Percentiles rank a stretch among this genome's conserved stretches.
Evolutionary conservation across 2,329 filamentous ascomycete genomes (phyloP).

Genomic region (Hymenoscyphus fructigenus): DNA sequence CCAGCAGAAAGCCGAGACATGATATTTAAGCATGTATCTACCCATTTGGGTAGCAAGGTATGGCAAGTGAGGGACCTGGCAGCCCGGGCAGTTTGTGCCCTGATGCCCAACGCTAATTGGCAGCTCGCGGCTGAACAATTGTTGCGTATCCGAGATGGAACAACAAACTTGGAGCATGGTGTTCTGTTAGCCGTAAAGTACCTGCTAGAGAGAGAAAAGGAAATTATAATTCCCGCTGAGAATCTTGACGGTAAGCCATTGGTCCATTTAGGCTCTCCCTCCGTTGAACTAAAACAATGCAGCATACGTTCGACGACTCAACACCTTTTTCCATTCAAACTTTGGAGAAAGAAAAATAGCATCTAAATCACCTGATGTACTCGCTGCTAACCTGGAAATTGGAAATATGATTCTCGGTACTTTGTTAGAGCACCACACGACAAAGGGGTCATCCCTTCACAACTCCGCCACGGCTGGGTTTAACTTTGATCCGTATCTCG

Average conservation of each 20-base stretch:
- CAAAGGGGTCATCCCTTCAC: too few species aligned
- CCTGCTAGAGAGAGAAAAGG: slow-evolving; percentile 51
- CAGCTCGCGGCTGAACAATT: slow-evolving; percentile 30
- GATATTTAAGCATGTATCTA: slow-evolving; percentile 57
- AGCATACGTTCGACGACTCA: too few species aligned
- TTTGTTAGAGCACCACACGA: too few species aligned
- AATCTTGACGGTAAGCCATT: neutral
- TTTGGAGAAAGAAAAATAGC: too few species aligned
- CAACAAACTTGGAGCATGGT: slow-evolving; percentile 56
- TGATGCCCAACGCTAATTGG: slow-evolving; percentile 55
- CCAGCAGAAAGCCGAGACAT: slow-evolving; percentile 55
- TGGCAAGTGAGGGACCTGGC: slow-evolving; percentile 85
- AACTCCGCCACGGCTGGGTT: too few species aligned
- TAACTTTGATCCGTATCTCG: too few species aligned
- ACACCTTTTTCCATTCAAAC: too few species aligned
- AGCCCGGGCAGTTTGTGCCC: slow-evolving; percentile 68
- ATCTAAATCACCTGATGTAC: too few species aligned
- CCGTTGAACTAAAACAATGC: too few species aligned
- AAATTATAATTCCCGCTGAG: neutral
- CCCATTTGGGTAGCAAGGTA: slow-evolving; percentile 65
- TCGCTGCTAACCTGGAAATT: too few species aligned
- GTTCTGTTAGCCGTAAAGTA: slow-evolving; percentile 56
- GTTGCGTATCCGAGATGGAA: slow-evolving; percentile 30
- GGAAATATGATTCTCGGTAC: too few species aligned
- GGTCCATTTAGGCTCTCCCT: neutral